Base-by-base conservation (phyloP, 352 stramenopile genomes). In the Phytopythium vexans region DNA sequence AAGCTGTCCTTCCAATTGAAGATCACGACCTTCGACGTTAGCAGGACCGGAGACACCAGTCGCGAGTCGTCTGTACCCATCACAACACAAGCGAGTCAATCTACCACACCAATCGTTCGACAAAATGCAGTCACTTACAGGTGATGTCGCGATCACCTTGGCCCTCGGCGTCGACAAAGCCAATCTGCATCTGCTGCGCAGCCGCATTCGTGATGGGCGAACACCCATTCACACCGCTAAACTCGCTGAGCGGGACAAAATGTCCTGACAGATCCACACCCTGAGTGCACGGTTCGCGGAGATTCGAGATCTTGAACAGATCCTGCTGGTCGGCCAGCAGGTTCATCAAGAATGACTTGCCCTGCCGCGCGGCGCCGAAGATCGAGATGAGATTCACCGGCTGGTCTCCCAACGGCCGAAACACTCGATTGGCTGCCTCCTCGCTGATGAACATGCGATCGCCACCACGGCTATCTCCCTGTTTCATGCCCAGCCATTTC, bases 1-100 rank as follows among this genome's bases (percentile, higher is more conserved):
- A 95, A 55, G 69, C 81, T 91, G 58, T 95, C 85, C 57, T 94
- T 94, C 85, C 85, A 94, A 64, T 94, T 94, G 58, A 94, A 94
- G n/a, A 94, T 64, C 37, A 94, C 85, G 0, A 83, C 82, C 50
- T 94, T 94, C 21, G 85, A 94, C 16, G 85, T 61, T n/a, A 94
- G 60, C 47, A 94, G 64, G 39, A 94, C 82, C 2, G 85, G 85
- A 27, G 85, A 93, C 54, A 94, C 82, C 21, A 94, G 67, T 45
- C 82, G 62, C 52, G 82, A 94, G 55, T 94, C 85, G 47, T 94
- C 74, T 88, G 50, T 7, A 35, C 1, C 51, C 15, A 34, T 9
- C 21, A 63, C 31, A 43, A 55, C n/a, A 50, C 8, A 49, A 14
- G 11, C 15, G 21, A n/a, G 31, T 41, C n/a, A 40, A 6, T 27